phyloP scores from a whole-genome alignment of 2,329 filamentous ascomycete genomes.

The Pseudogymnoascus sp. region DNA sequence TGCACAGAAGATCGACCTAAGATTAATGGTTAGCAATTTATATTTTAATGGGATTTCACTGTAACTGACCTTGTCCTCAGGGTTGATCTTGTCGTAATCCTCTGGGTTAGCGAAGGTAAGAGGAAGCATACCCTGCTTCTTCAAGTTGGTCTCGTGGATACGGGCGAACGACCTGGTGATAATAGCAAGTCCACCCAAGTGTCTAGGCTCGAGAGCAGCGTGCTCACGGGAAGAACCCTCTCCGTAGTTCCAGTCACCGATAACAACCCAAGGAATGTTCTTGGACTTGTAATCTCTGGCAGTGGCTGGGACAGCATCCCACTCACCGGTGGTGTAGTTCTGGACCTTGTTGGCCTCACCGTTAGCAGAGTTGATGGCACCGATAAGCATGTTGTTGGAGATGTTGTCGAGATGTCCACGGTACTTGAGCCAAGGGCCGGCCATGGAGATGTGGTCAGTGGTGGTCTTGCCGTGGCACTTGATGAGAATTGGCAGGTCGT shows the following conservation, averaged over 20 bases:
- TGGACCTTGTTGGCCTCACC: constrained; percentile 96
- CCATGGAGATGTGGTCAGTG: constrained; percentile 96
- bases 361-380: constrained; percentile 92
- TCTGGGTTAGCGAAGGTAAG: constrained; percentile 89
- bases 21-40: constrained; percentile 14
- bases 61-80: constrained; percentile 66
- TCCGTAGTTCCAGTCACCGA: constrained; percentile 99
- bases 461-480: constrained; percentile 96
- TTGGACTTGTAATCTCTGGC: constrained; percentile 98
- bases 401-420: constrained; percentile 98
- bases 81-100: constrained; percentile 95
- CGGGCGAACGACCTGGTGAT: constrained; percentile 93
- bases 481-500: constrained; percentile 83
- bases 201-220: constrained; percentile 92
- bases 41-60: neutral
- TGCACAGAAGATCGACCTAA: constrained; percentile 74
- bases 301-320: constrained; percentile 82
- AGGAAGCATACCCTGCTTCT: constrained; percentile 99
- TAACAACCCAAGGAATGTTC: constrained; percentile 91
- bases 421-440: constrained; percentile 96
- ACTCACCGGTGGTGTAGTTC: constrained; percentile 79
- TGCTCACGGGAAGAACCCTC: constrained; percentile 98
- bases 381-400: constrained; percentile 99
- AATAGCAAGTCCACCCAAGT: constrained; percentile 94
- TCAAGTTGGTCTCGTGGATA: constrained; percentile 99